Evolutionary conservation across 805 yeast genomes (phyloP).

Genomic region (Lipomyces sp.): DNA sequence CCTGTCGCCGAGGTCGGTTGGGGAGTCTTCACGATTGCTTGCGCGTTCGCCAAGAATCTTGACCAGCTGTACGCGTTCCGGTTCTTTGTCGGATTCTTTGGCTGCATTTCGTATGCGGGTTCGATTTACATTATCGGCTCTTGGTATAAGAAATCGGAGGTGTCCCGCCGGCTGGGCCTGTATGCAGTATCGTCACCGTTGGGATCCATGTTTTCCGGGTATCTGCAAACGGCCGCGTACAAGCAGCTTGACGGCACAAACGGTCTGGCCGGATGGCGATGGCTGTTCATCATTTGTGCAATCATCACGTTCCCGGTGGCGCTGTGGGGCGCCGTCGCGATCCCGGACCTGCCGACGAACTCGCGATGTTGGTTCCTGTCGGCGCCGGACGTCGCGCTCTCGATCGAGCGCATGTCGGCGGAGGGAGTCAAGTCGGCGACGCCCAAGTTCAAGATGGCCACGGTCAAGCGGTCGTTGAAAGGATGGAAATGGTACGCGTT

Average conservation of each 20-base stretch:
- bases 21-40: conserved; percentile 41
- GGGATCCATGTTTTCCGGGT: conserved; percentile 47
- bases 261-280: conserved; percentile 56
- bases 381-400: conserved; percentile 36
- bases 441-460: conserved; percentile 22
- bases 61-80: conserved; percentile 43
- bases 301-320: conserved; percentile 44
- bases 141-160: conserved; percentile 48
- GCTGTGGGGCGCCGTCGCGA: conserved; percentile 41
- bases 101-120: conserved; percentile 35
- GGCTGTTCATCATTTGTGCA: conserved; percentile 67
- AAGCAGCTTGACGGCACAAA: conserved; percentile 41
- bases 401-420: conserved; percentile 34
- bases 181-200: conserved; percentile 43
- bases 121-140: conserved; percentile 38
- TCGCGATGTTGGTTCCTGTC: conserved; percentile 37
- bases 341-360: conserved; percentile 54
- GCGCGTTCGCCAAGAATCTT: conserved; percentile 36
- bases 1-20: conserved; percentile 40
- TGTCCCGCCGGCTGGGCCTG: conserved; percentile 43
- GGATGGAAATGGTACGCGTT: conserved; percentile 39
- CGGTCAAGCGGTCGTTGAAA: conserved; percentile 32
- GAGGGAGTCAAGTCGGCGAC: conserved; percentile 34
- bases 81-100: conserved; percentile 46
- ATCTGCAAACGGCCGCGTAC: conserved; percentile 46